These are phyloP conservation scores for cucumber (Cucumis sativus) DNA, from an alignment of 306 rosid species.

Conservation along the genomic window DNA sequence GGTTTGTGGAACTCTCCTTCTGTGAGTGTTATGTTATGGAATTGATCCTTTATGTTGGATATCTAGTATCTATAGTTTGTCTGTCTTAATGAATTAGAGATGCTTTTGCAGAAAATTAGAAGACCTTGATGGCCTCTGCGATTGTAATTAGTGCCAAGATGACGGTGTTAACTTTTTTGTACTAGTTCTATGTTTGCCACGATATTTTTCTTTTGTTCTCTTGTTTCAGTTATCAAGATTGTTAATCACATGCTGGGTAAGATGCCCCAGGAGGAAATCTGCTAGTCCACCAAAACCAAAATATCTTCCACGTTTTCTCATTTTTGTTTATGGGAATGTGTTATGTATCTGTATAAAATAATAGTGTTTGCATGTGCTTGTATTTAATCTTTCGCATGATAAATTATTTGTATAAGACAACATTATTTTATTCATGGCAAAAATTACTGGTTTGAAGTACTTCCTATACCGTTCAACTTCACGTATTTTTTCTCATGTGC, in stretches of 20 bases:
- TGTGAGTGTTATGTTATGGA: neutral
- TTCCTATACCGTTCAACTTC: neutral
- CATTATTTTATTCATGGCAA: neutral
- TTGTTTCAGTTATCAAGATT: neutral
- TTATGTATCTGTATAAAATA: neutral
- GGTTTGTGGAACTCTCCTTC: neutral
- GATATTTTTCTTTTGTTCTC: neutral
- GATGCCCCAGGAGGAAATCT: neutral
- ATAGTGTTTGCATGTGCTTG: neutral
- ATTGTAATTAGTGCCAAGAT: neutral
- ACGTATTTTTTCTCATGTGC: neutral
- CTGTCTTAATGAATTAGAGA: neutral
- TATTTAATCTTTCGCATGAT: neutral
- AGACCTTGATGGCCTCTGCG: neutral
- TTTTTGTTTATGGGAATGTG: neutral
- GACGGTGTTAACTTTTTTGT: neutral
- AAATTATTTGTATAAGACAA: neutral
- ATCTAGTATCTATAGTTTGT: neutral
- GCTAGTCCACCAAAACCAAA: neutral
- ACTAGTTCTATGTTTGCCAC: neutral
- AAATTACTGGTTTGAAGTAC: neutral
- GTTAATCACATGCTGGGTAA: neutral
- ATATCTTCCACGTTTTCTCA: neutral
- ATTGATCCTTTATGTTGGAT: neutral
- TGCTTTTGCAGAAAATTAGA: neutral